These are phyloP conservation scores for Funneliformis geosporum DNA, from an alignment of 192 early-diverging fungal genomes.

Conservation along the genomic window DNA sequence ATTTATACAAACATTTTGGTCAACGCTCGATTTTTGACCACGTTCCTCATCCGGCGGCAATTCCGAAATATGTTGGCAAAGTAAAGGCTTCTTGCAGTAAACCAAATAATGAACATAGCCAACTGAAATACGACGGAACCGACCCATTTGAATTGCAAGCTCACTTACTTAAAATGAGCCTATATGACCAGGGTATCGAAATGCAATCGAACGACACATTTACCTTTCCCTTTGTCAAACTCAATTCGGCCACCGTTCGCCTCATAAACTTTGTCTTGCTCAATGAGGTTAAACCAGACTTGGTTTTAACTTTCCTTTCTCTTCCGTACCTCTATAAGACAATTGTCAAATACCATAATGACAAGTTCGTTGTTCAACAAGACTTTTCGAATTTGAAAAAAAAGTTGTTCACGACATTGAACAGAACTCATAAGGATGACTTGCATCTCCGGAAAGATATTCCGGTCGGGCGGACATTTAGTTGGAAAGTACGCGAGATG, in stretches of 20 bases:
- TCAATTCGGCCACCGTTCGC: slow-evolving; percentile 20
- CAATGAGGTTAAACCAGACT: slow-evolving; percentile 28
- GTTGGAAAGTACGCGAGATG: slow-evolving; percentile 17
- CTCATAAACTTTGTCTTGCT: slow-evolving; percentile 14
- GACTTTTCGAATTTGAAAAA: slow-evolving; percentile 26
- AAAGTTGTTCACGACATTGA: slow-evolving; percentile 19
- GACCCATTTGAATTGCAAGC: not conserved
- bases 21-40: slow-evolving; percentile 21
- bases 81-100: not conserved
- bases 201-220: slow-evolving; percentile 1
- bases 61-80: slow-evolving; percentile 10
- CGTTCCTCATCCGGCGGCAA: slow-evolving; percentile 25
- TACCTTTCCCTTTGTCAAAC: slow-evolving; percentile 25
- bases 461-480: not conserved
- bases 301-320: slow-evolving; percentile 21
- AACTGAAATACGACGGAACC: no score
- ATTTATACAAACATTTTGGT: not conserved
- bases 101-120: slow-evolving; percentile 3
- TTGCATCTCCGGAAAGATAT: slow-evolving; percentile 18
- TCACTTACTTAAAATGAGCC: not conserved
- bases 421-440: slow-evolving; percentile 26
- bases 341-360: slow-evolving; percentile 31
- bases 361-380: not conserved
- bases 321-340: slow-evolving; percentile 20
- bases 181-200: not conserved